Evolutionary conservation across 2,329 filamentous ascomycete genomes (phyloP).

Genomic region (Exutisphaerella laricina): DNA sequence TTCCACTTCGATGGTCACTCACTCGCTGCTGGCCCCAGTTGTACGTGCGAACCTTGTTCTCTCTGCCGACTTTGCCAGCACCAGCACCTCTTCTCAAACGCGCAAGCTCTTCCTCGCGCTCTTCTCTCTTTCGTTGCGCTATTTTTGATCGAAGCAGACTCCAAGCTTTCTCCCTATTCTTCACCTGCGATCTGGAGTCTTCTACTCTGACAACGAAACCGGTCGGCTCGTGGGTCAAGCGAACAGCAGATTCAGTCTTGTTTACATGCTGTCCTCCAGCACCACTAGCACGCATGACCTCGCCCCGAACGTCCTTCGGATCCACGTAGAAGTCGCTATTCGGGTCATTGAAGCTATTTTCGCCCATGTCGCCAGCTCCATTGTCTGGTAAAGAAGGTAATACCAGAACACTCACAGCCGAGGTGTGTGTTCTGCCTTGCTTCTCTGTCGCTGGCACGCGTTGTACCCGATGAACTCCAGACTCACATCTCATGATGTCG

Average conservation of each 20-base stretch:
- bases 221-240: conserved; percentile 84
- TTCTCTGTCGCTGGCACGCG: conserved; percentile 85
- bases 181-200: conserved; percentile 81
- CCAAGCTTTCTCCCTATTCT: conserved; percentile 87
- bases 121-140: conserved; percentile 72
- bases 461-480: conserved; percentile 93
- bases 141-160: conserved; percentile 73
- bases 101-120: conserved; percentile 73
- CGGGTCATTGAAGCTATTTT: conserved; percentile 68
- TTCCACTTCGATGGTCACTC: conserved; percentile 78
- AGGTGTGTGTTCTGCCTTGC: conserved; percentile 88
- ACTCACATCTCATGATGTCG: conserved; percentile 74
- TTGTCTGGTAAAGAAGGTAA: conserved; percentile 71
- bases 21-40: conserved; percentile 75
- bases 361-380: conserved; percentile 44
- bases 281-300: conserved; percentile 87
- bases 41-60: conserved; percentile 92
- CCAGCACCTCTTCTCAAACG: conserved; percentile 71
- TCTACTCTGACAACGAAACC: conserved; percentile 86
- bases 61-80: conserved; percentile 73
- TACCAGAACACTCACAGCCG: conserved; percentile 86
- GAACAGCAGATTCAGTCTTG: conserved; percentile 92
- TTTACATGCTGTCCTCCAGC: conserved; percentile 98
- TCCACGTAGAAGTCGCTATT: conserved; percentile 89
- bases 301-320: conserved; percentile 70